Percentiles rank a stretch among this genome's conserved stretches.
Conservation (phyloP, 2,329 filamentous ascomycete genomes). For the Colletotrichum gloeosporioides region DNA sequence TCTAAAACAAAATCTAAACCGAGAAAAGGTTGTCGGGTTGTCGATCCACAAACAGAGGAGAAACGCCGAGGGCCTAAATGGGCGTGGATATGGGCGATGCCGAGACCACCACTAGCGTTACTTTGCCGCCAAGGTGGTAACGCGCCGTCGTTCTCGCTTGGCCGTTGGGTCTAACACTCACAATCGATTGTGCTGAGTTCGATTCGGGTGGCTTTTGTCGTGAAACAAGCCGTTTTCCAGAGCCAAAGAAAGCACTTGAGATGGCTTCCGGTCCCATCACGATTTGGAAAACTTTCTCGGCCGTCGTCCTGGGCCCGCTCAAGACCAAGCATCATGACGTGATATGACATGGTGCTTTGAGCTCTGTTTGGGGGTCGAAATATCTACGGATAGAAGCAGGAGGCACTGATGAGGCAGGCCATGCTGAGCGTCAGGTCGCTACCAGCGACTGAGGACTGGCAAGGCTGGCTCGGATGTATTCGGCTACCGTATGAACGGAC, state of each 20-base stretch:
- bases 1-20: slow-evolving; percentile 7
- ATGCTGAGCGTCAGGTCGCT: not conserved
- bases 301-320: not conserved
- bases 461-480: not conserved
- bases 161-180: not conserved
- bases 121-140: slow-evolving; percentile 8
- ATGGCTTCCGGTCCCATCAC: not conserved
- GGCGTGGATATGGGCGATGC: not conserved
- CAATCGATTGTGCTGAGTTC: not conserved
- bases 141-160: not conserved
- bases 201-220: not conserved
- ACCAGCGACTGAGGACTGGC: not conserved
- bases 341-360: not conserved
- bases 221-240: slow-evolving; percentile 8
- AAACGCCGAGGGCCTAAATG: not conserved
- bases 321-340: not conserved
- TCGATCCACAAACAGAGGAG: not conserved
- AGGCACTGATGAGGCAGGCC: not conserved
- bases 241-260: not conserved
- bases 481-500: not conserved
- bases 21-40: not conserved
- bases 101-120: slow-evolving; percentile 7
- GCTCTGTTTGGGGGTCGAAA: not conserved
- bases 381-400: not conserved
- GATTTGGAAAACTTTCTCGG: not conserved